phyloP scores from a whole-genome alignment of 768 basidiomycete genomes.

The Suillus subluteus region DNA sequence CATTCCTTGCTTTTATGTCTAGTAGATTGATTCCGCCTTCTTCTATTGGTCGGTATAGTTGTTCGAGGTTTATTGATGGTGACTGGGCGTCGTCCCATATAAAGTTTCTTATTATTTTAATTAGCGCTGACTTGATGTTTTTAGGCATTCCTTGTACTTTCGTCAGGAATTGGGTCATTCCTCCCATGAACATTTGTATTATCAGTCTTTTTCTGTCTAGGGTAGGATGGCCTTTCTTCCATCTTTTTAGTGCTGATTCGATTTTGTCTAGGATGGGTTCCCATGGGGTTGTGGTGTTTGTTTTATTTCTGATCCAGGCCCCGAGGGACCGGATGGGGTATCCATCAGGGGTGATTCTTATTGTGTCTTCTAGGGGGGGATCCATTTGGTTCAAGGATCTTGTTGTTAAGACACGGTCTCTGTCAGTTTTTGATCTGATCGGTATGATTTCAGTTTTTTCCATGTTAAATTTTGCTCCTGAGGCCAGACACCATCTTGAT shows the following conservation, averaged over 20 bases:
- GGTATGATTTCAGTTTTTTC: constrained; percentile 28
- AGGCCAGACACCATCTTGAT: constrained; percentile 17
- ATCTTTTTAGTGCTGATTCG: not conserved
- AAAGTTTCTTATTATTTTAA: constrained; percentile 6
- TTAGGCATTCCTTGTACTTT: not conserved
- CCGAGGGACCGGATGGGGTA: not conserved
- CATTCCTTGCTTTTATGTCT: constrained; percentile 7
- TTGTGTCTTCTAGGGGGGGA: fast-evolving
- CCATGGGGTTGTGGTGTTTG: not conserved
- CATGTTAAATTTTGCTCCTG: constrained; percentile 25
- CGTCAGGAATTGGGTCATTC: not conserved
- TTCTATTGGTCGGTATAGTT: not conserved
- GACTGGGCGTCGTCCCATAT: not conserved
- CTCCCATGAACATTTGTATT: not conserved
- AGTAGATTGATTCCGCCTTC: constrained; percentile 18
- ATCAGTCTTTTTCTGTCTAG: not conserved
- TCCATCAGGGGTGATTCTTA: not conserved
- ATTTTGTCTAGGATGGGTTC: not conserved
- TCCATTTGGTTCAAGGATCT: fast-evolving
- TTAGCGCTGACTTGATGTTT: not conserved
- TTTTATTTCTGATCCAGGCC: not conserved
- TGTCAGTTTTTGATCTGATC: not conserved
- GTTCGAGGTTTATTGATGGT: no score
- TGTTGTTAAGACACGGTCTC: not conserved
- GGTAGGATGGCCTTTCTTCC: not conserved